Evolutionary conservation across 2,329 filamentous ascomycete genomes (phyloP), one percentile per base, ranked within the genome.

Genomic region (Chrysosphaeria jannelii): DNA sequence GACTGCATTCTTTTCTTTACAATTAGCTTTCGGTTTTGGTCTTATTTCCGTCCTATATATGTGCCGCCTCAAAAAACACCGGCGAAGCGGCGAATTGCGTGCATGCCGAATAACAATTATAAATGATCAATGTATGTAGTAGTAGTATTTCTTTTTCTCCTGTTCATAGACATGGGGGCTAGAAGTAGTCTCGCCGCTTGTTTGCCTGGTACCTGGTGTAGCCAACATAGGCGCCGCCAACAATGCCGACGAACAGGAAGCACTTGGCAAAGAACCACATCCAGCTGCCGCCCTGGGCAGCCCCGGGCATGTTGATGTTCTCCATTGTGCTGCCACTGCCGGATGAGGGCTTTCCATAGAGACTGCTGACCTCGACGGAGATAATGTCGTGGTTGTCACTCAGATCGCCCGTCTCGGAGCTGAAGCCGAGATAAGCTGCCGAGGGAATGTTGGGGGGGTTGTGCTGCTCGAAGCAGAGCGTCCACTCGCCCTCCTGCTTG

Each of bases 381-480:
- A 93, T 64, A 44, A 97, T 88, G 47, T 97, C 85, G 54, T 91
- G 81, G 54, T 90, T 90, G 49, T 97, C 85, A 45, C 67, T 76
- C 33, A 97, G 61, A 51, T 97, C 81, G 39, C 85, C 85, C 10
- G 85, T 93, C 52, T 93, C 81, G 27, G 75, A 70, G 35, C 61
- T 69, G 48, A 75, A 75, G 28, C 67, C 69, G 13, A 75, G 60
- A 42, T 75, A 75, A 17, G 63, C 56, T 23, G 71, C 64, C 28
- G 63, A 53, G 25, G 85, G 85, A 33, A 97, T 69, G 36, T 72
- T 66, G 15, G 71, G 69, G 16, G 60, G 60, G 29, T 63, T 47
- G 29, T 54, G 54, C 11, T 59, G 60, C 38, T 74, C 67, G 48
- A 97, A 97, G 57, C 85, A 97, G 28, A 66, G 51, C 30, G 65